Evolutionary conservation across 106 monocot genomes (phyloP).

Genomic region (Vanilla planifolia): DNA sequence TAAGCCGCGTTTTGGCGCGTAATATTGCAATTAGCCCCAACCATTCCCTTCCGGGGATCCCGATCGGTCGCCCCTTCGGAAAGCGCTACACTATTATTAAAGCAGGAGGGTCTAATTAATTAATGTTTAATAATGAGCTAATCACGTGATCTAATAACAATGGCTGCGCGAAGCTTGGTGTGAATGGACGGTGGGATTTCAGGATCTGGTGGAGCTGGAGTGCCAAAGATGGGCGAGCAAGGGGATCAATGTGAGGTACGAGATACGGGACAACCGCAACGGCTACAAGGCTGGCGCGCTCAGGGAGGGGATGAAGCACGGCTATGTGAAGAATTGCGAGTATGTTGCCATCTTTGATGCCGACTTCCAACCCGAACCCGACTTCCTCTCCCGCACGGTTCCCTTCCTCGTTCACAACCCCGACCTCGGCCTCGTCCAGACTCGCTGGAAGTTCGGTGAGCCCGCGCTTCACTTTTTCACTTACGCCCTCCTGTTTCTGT

Average conservation of each 20-base stretch:
- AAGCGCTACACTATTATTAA: no score
- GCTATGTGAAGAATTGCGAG: constrained; percentile 26
- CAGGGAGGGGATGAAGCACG: constrained; percentile 31
- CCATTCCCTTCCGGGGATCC: background rate
- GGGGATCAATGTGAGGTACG: constrained; percentile 29
- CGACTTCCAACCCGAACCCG: constrained; percentile 37
- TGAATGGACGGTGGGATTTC: background rate
- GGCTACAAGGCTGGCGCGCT: constrained; percentile 38
- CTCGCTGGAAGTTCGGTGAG: constrained; percentile 34
- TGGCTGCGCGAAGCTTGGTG: no score
- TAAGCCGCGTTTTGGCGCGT: constrained; percentile 1
- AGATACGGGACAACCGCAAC: constrained; percentile 24
- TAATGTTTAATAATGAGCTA: no score
- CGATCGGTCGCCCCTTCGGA: background rate
- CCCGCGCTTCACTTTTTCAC: no score
- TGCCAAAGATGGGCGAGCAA: constrained; percentile 22
- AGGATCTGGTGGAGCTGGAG: constrained; percentile 28
- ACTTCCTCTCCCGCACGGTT: constrained; percentile 27
- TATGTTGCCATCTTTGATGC: constrained; percentile 30
- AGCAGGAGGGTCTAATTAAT: background rate
- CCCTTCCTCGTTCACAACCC: constrained; percentile 34
- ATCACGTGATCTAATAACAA: no score
- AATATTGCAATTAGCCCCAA: background rate
- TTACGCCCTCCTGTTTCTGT: no score
- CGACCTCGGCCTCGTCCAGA: constrained; percentile 26